These are phyloP conservation scores for Solanum corneliomulleri DNA, from an alignment of 257 asterid genomes.

Conservation along the genomic window DNA sequence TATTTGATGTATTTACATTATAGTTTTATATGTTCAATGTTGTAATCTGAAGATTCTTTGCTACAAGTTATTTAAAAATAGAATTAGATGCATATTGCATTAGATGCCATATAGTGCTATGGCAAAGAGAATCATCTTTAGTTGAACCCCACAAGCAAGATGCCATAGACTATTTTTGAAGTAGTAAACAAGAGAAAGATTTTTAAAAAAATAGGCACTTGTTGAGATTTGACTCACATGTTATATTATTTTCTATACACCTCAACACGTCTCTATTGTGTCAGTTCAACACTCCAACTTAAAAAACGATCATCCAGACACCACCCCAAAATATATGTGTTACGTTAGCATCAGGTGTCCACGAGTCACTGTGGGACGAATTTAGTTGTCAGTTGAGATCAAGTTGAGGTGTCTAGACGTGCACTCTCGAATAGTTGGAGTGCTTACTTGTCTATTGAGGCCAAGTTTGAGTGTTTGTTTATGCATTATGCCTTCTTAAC, in stretches of 20 bases:
- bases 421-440: background rate
- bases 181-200: background rate
- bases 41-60: background rate
- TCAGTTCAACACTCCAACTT: background rate
- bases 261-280: background rate
- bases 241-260: background rate
- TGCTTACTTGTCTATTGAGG: background rate
- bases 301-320: background rate
- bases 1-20: background rate
- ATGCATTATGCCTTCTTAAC: background rate
- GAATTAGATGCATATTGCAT: background rate
- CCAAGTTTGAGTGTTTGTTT: background rate
- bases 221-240: background rate
- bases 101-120: background rate
- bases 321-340: background rate
- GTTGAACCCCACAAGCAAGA: background rate
- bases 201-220: background rate
- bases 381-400: background rate
- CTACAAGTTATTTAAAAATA: background rate
- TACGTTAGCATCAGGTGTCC: background rate
- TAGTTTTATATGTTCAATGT: background rate
- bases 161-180: background rate
- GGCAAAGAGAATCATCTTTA: background rate
- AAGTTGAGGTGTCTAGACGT: background rate
- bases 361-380: background rate